A percentile compares a stretch with the other conserved stretches of the same genome.
These are phyloP conservation scores for Brachypodium distachyon DNA, from an alignment of 202 grass and related monocot species.

Conservation along the genomic window DNA sequence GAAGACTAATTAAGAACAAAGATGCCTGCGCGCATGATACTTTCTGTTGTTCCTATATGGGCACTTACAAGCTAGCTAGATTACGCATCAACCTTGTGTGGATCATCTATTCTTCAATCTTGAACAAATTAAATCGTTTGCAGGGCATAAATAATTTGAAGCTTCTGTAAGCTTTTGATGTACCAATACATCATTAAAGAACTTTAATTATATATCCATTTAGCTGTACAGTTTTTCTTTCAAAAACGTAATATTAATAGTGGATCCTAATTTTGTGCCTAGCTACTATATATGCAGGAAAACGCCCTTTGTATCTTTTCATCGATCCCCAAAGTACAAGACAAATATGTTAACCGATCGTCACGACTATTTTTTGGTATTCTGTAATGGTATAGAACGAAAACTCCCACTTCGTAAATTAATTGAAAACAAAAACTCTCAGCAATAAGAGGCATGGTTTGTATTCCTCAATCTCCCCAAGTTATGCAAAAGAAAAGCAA, in stretches of 20 bases:
- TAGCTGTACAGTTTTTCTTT: neutral
- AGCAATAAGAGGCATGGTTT: neutral
- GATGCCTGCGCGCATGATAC: neutral
- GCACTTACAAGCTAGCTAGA: neutral
- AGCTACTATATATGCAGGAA: too few relatives aligned
- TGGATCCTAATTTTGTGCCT: too few relatives aligned
- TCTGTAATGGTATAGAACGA: neutral
- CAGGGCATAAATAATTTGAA: neutral
- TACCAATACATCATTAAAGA: neutral
- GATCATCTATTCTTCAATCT: neutral
- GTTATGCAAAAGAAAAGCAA: neutral
- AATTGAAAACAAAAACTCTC: too few relatives aligned
- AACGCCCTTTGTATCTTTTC: too few relatives aligned
- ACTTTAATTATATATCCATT: neutral
- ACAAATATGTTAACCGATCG: neutral
- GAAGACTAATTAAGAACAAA: neutral
- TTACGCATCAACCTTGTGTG: neutral
- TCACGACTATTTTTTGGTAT: neutral
- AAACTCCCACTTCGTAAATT: too few relatives aligned
- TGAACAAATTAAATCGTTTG: neutral
- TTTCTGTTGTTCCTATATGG: neutral
- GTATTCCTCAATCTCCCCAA: neutral
- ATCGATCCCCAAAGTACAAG: too few relatives aligned
- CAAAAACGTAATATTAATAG: too few relatives aligned
- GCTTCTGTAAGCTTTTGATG: neutral